Percentiles rank a stretch among this genome's conserved stretches.
Evolutionary conservation across 208 protist genomes (phyloP).

Genomic region (Angomonas ambiguus): DNA sequence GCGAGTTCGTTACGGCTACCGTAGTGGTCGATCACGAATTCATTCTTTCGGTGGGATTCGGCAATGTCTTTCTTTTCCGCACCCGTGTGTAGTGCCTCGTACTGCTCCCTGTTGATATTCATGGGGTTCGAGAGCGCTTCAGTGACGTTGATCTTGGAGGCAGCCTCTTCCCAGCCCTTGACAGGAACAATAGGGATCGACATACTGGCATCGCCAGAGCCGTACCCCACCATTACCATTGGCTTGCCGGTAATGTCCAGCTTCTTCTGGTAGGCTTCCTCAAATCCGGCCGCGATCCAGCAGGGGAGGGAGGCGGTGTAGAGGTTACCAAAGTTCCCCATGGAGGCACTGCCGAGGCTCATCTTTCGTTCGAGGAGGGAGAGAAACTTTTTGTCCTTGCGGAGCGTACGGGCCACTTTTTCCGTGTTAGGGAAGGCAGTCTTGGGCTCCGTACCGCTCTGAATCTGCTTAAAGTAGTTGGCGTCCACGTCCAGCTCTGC

Average conservation of each 20-base stretch:
- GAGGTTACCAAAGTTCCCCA: constrained; percentile 88
- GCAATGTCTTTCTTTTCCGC: constrained; percentile 68
- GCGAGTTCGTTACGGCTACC: constrained; percentile 75
- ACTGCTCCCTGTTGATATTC: constrained; percentile 70
- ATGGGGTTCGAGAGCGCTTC: constrained; percentile 67
- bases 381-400: constrained; percentile 77
- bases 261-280: constrained; percentile 77
- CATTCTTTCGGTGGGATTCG: constrained; percentile 46
- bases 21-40: constrained; percentile 80
- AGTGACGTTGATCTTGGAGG: constrained; percentile 71
- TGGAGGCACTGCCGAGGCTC: constrained; percentile 80
- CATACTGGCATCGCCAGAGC: constrained; percentile 82
- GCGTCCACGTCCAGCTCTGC: constrained; percentile 64
- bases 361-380: constrained; percentile 78
- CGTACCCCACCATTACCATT: constrained; percentile 90
- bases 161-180: constrained; percentile 70
- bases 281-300: constrained; percentile 86
- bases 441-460: constrained; percentile 60
- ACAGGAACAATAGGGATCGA: constrained; percentile 87
- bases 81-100: constrained; percentile 79
- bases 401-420: constrained; percentile 77
- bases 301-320: constrained; percentile 89
- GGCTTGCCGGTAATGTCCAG: constrained; percentile 78
- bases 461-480: constrained; percentile 78
- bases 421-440: constrained; percentile 69